These are phyloP conservation scores for Pseudodiploospora longispora DNA, from an alignment of 2,329 filamentous ascomycete genomes.

Conservation along the genomic window DNA sequence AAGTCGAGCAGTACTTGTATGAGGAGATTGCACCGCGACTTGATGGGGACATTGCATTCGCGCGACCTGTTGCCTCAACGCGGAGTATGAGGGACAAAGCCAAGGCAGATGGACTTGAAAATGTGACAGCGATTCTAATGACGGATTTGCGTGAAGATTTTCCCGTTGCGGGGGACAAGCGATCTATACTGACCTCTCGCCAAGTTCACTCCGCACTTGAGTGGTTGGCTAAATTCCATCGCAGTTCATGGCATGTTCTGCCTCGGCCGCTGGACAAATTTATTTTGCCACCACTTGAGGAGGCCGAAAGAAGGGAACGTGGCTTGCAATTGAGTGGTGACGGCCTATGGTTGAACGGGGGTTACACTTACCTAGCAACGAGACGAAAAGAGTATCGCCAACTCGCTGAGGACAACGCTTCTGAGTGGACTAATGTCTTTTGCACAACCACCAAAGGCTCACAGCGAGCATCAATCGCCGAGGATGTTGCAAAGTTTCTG, in stretches of 20 bases:
- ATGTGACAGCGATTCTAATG: slow-evolving; percentile 47
- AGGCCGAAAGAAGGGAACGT: slow-evolving; percentile 25
- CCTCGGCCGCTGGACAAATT: slow-evolving; percentile 25
- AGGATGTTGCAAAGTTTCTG: slow-evolving; percentile 44
- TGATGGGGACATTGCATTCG: slow-evolving; percentile 34
- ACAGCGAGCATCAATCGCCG: slow-evolving; percentile 32
- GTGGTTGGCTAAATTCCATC: slow-evolving; percentile 58
- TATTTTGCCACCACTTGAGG: slow-evolving; percentile 48
- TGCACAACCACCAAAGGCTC: slow-evolving; percentile 26
- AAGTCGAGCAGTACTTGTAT: slow-evolving; percentile 62
- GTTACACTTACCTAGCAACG: slow-evolving; percentile 62
- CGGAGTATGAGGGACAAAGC: slow-evolving; percentile 16
- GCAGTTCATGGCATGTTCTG: slow-evolving; percentile 38
- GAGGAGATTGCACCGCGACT: slow-evolving; percentile 43
- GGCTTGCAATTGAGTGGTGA: slow-evolving; percentile 9
- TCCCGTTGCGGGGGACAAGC: slow-evolving; percentile 48
- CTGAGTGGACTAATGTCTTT: slow-evolving; percentile 47
- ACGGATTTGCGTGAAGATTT: slow-evolving; percentile 46
- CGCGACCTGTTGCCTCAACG: slow-evolving; percentile 41
- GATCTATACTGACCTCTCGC: slow-evolving; percentile 32
- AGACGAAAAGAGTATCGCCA: slow-evolving; percentile 46
- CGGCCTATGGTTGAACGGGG: slow-evolving; percentile 55
- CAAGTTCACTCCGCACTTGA: slow-evolving; percentile 48
- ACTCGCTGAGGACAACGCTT: slow-evolving; percentile 36
- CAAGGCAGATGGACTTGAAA: slow-evolving; percentile 21